Evolutionary conservation across 176 grass and related monocot genomes (phyloP), one percentile per base, ranked within the genome.

Genomic region (Avena sativa): DNA sequence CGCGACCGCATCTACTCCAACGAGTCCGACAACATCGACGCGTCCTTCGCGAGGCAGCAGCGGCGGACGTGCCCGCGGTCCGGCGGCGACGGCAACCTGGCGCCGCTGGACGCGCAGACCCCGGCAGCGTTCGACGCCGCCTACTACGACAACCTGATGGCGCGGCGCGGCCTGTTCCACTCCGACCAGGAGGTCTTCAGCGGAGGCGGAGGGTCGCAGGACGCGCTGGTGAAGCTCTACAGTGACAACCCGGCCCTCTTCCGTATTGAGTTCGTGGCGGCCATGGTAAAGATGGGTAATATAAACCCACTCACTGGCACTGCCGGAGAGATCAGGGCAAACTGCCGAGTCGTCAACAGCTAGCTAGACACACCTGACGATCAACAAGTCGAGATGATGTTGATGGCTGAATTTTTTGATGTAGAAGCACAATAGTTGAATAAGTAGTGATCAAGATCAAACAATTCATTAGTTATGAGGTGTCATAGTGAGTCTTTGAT

Each of bases 101-200:
- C 89, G 5, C 79, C 91, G 1, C 71, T 93, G 8, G 94, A 93
- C 62, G 62, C 8, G 20, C 59, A 71, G 52, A 93, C 82, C 2
- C 81, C 89, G 64, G 6, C 20, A 12, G 44, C 2, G 58, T 95
- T 95, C 52, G 90, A 95, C 78, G 76, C 20, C 30, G 67, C 14
- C 49, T 91, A 88, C 82, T 91, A 65, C 82, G 34, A 13, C 12
- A 72, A 91, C 62, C 86, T 91, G 77, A n/a, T 88, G 69, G 36
- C 3, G 7, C 71, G 38, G 63, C 40, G 21, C 50, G 90, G 81
- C 0, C 70, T 85, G 55, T 48, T 97, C 21, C 94, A 92, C 89
- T 90, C 88, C n/a, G 90, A 92, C 62, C 90, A 94, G 68, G 92
- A 92, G 86, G 81, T 94, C 47, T 92, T 84, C 65, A 87, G 79